Percentiles rank a stretch among this genome's conserved stretches.
Evolutionary conservation across 2,329 filamentous ascomycete genomes (phyloP).

Genomic region (Ophidiomyces ophidiicola): DNA sequence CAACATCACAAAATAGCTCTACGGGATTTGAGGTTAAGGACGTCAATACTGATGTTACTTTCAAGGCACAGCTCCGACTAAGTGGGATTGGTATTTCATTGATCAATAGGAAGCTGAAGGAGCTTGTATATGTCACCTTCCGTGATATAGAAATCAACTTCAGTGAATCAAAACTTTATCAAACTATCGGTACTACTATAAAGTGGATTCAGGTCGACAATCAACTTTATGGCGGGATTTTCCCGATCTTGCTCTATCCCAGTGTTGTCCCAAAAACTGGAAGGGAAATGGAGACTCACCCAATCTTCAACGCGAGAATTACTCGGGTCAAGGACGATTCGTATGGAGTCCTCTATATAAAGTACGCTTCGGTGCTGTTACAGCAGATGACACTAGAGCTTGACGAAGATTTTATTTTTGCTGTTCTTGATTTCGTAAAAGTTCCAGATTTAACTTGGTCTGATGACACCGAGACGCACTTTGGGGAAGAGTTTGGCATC

Average conservation of each 20-base stretch:
- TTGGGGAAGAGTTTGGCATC: conserved; percentile 81
- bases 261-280: conserved; percentile 96
- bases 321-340: conserved; percentile 96
- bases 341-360: conserved; percentile 95
- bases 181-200: conserved; percentile 77
- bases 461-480: conserved; percentile 65
- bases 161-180: conserved; percentile 83
- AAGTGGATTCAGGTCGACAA: conserved; percentile 99
- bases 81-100: conserved; percentile 87
- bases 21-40: conserved; percentile 89
- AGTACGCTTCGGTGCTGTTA: conserved; percentile 84
- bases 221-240: conserved; percentile 93
- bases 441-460: conserved; percentile 82
- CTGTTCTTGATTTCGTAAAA: conserved; percentile 86
- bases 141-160: conserved; percentile 84
- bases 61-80: conserved; percentile 76
- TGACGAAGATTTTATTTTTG: conserved; percentile 96
- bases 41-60: conserved; percentile 72
- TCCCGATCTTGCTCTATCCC: conserved; percentile 92
- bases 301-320: conserved; percentile 81
- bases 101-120: conserved; percentile 81
- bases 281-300: conserved; percentile 90
- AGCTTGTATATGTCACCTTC: conserved; percentile 87
- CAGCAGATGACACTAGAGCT: conserved; percentile 98
- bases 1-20: conserved; percentile 47